Evolutionary conservation across 2,329 filamentous ascomycete genomes (phyloP), one percentile per base, ranked within the genome.

Genomic region (Didymella glomerata): DNA sequence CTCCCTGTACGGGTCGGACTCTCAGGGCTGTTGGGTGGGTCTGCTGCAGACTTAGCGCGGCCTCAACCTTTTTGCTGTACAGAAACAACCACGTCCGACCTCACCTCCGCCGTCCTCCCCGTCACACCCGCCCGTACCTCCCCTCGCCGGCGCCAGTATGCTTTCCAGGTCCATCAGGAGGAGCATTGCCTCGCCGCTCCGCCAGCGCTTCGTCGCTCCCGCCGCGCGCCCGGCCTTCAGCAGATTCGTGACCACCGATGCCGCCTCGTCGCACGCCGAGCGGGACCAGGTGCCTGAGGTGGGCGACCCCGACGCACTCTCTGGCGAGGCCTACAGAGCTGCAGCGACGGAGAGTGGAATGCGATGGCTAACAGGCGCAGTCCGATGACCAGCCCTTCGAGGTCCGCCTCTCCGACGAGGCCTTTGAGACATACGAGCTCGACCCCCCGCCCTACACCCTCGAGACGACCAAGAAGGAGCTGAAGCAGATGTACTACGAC

Each of bases 401-500:
- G 75, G 88, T 99, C 78, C 90, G 88, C 76, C 90, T 99, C 79
- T 96, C 92, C 79, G 92, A 97, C 79, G 94, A 98, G 90, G 94
- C 92, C 84, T 99, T 98, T 84, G 95, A 99, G 87, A 97, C 95
- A 59, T 99, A 98, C 84, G 93, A 97, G 85, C 88, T 99, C 78
- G 95, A 99, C 83, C 93, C 94, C 71, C 95, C 95, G 68, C 85
- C 92, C 59, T 97, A 97, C 86, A 93, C 91, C 65, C 83, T 99
- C 71, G 85, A 96, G 74, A 91, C 93, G 66, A 98, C 94, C 76
- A 99, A 99, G 89, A 93, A 91, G 83, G 91, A 98, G 84, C 85
- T 99, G 79, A 98, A 96, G 88, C 86, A 96, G 85, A 98, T 98
- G 89, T 99, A 99, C 87, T 90, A 90, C 80, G 92, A 98, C 80